Evolutionary conservation across 2,329 filamentous ascomycete genomes (phyloP).

Genomic region (Cryphonectria nitschkei): DNA sequence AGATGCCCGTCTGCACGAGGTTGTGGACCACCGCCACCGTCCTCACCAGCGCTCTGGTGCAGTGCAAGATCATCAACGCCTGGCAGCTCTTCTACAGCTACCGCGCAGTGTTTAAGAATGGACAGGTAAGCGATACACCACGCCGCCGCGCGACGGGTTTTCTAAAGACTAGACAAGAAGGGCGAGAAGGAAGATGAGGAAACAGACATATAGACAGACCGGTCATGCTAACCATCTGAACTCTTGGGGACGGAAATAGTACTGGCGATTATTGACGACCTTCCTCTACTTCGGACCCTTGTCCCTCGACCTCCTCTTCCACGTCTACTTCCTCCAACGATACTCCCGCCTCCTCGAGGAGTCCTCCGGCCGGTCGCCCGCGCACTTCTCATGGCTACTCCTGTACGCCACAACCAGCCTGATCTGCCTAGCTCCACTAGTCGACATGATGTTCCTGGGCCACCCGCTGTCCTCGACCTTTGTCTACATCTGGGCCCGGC

Average conservation of each 20-base stretch:
- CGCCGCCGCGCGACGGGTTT: slow-evolving; percentile 7
- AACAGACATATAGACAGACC: neutral
- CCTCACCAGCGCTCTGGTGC: slow-evolving; percentile 83
- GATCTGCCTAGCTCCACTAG: slow-evolving; percentile 79
- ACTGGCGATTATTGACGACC: slow-evolving; percentile 94
- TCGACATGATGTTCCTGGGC: slow-evolving; percentile 93
- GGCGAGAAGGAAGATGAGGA: neutral
- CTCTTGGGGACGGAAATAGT: slow-evolving; percentile 56
- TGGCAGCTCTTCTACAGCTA: slow-evolving; percentile 98
- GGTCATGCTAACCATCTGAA: slow-evolving; percentile 11
- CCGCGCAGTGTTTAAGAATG: slow-evolving; percentile 85
- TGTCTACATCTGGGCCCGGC: slow-evolving; percentile 96
- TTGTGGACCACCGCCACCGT: slow-evolving; percentile 97
- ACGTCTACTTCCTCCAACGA: slow-evolving; percentile 96
- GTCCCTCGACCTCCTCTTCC: slow-evolving; percentile 91
- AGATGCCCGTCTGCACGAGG: slow-evolving; percentile 94
- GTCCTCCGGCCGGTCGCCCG: slow-evolving; percentile 86
- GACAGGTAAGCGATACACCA: slow-evolving; percentile 66
- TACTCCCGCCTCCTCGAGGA: slow-evolving; percentile 96
- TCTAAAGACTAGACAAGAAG: neutral
- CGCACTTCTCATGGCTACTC: slow-evolving; percentile 93
- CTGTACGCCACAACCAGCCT: slow-evolving; percentile 82
- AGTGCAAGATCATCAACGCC: slow-evolving; percentile 88
- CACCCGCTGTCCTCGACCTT: slow-evolving; percentile 89
- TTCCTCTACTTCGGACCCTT: slow-evolving; percentile 98